Conservation (phyloP, 495 filamentous ascomycete genomes). For the Hypomontagnella monticulosa region DNA sequence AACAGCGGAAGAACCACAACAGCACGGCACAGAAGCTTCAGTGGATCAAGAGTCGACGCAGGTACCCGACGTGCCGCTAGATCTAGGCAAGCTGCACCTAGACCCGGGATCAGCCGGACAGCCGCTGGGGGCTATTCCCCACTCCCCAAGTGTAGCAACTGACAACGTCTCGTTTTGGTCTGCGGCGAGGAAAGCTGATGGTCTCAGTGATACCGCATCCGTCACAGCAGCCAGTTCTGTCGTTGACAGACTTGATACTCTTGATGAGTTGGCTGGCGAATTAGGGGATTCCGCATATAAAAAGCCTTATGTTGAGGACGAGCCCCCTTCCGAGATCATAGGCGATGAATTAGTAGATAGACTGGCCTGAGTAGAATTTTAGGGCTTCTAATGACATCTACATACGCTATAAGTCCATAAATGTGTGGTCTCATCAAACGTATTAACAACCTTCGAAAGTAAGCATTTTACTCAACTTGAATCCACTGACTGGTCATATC, state of each 20-base stretch:
- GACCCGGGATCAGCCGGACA: constrained; percentile 7
- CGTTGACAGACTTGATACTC: constrained; percentile 21
- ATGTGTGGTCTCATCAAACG: no score
- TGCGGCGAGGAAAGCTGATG: constrained; percentile 32
- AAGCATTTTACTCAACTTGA: no score
- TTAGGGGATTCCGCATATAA: constrained; percentile 20
- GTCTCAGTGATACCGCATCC: constrained; percentile 33
- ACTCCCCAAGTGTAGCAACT: constrained; percentile 39
- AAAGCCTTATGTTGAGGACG: constrained; percentile 41
- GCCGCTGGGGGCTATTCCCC: constrained; percentile 3
- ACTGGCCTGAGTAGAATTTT: no score
- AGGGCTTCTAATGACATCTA: no score
- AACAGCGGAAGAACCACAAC: background rate
- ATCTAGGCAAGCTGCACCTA: constrained; percentile 35
- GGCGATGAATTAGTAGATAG: background rate
- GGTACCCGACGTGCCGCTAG: constrained; percentile 3
- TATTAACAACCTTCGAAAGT: no score
- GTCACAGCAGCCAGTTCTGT: constrained; percentile 43
- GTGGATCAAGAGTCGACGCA: constrained; percentile 10
- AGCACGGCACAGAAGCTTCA: background rate
- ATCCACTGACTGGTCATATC: no score
- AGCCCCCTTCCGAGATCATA: background rate
- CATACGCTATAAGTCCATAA: no score
- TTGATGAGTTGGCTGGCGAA: constrained; percentile 19
- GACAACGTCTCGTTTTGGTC: constrained; percentile 46